phyloP scores from a whole-genome alignment of 163 green algal species.

The Chloroidium sp. region DNA sequence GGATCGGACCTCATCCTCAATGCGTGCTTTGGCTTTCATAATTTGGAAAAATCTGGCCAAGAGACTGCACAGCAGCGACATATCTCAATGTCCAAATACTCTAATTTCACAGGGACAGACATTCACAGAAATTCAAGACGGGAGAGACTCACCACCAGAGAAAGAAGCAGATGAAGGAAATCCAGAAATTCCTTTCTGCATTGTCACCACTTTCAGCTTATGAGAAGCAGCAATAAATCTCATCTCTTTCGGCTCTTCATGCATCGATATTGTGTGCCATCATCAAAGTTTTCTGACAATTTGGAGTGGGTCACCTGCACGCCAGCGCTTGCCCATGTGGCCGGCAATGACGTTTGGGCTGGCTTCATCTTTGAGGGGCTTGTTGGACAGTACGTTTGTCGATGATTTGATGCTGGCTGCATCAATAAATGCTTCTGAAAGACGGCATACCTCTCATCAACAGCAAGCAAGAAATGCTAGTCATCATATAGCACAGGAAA shows the following conservation, averaged over 20 bases:
- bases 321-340: slow-evolving; percentile 21
- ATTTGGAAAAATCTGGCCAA: slow-evolving; percentile 21
- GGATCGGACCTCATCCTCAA: slow-evolving; percentile 14
- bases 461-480: background rate
- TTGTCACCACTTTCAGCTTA: too few relatives aligned
- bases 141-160: slow-evolving; percentile 17
- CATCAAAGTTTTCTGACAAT: too few relatives aligned
- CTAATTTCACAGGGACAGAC: too few relatives aligned
- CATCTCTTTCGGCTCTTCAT: too few relatives aligned
- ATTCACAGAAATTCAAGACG: background rate
- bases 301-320: background rate
- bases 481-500: too few relatives aligned
- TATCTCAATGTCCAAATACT: too few relatives aligned
- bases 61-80: slow-evolving; percentile 8
- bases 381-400: background rate
- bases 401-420: slow-evolving; percentile 17
- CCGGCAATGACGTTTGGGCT: slow-evolving; percentile 13
- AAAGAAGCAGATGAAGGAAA: slow-evolving; percentile 23
- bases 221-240: too few relatives aligned
- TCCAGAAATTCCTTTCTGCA: slow-evolving; percentile 27
- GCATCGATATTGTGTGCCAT: too few relatives aligned
- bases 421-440: background rate
- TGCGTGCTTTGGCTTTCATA: slow-evolving; percentile 8
- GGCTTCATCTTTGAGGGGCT: slow-evolving; percentile 4
- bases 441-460: background rate